Conservation (phyloP, 108 stramenopile species). For the Nitzschia putrida region DNA sequence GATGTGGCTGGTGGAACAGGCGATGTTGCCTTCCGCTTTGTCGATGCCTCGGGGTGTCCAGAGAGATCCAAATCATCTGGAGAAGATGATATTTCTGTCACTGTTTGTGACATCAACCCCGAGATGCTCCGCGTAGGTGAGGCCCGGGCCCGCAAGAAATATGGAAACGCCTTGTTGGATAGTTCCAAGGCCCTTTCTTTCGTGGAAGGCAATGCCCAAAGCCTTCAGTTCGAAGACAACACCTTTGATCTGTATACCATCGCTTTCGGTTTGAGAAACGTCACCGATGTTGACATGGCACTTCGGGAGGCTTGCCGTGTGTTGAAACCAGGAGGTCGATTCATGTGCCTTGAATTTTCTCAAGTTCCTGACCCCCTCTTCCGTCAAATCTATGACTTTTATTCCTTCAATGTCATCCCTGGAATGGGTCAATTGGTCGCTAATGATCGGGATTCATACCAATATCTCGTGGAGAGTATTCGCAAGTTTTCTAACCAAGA, state of each 20-base stretch:
- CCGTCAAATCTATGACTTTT: slow-evolving; percentile 81
- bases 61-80: slow-evolving; percentile 55
- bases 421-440: slow-evolving; percentile 88
- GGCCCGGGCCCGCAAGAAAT: slow-evolving; percentile 57
- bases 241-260: slow-evolving; percentile 97
- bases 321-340: slow-evolving; percentile 95
- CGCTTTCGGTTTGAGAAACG: slow-evolving; percentile 97
- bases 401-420: slow-evolving; percentile 95
- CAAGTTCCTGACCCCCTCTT: slow-evolving; percentile 75
- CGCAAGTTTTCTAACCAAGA: slow-evolving; percentile 93
- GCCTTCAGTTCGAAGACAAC: slow-evolving; percentile 85
- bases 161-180: slow-evolving; percentile 55
- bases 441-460: slow-evolving; percentile 93
- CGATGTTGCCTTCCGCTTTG: slow-evolving; percentile 95
- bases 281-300: slow-evolving; percentile 91
- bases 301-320: slow-evolving; percentile 85
- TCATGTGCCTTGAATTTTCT: slow-evolving; percentile 97
- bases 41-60: slow-evolving; percentile 69
- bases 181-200: slow-evolving; percentile 59
- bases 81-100: slow-evolving; percentile 74
- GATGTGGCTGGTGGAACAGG: slow-evolving; percentile 96
- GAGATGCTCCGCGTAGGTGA: slow-evolving; percentile 96
- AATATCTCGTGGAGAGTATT: slow-evolving; percentile 99
- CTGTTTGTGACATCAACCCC: slow-evolving; percentile 95
- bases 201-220: slow-evolving; percentile 93